Evolutionary conservation across 208 protist species (phyloP), one percentile per base, ranked within the genome.

Genomic region (Crithidia fasciculata): DNA sequence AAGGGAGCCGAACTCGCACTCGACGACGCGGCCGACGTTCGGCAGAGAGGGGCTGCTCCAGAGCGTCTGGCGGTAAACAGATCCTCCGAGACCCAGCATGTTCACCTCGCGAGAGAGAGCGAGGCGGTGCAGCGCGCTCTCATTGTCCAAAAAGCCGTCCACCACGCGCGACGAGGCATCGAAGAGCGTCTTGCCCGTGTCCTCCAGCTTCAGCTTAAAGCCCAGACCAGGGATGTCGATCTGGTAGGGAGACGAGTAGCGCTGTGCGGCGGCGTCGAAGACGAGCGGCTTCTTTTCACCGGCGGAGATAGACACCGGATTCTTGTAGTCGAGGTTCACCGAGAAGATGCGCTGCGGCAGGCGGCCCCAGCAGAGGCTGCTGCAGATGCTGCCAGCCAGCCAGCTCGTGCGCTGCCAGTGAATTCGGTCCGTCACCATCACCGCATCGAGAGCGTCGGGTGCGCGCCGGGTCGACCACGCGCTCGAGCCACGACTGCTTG

Each of bases 351-450:
- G 80, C 66, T 92, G 83, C 8, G 91, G 91, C 10, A 95, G 62
- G 5, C 87, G 69, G 4, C 91, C 91, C 87, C 88, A 95, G 68
- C 88, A 94, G 18, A 90, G 72, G 62, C 87, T 93, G 54, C 54
- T 79, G 78, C 88, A 93, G 70, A 94, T 88, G 55, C 80, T 89
- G 5, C 83, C 76, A 2, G 81, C 88, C 68, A 92, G 72, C 89
- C 91, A 95, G 37, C 72, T 84, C 15, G 88, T 95, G 68, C 88
- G 91, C 72, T 94, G 91, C 89, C 91, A 95, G 74, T 93, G 85
- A 63, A 94, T 86, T 65, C 91, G 88, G 67, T 95, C 91, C 65
- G 92, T 72, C 18, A 93, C 88, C 61, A 86, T 81, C 41, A 93
- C 67, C 88, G 88, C 56, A 95, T 78, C 60, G 82, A 90, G 10